Base-by-base conservation (phyloP, 192 early-diverging fungal genomes). In the Coemansia sp. region DNA sequence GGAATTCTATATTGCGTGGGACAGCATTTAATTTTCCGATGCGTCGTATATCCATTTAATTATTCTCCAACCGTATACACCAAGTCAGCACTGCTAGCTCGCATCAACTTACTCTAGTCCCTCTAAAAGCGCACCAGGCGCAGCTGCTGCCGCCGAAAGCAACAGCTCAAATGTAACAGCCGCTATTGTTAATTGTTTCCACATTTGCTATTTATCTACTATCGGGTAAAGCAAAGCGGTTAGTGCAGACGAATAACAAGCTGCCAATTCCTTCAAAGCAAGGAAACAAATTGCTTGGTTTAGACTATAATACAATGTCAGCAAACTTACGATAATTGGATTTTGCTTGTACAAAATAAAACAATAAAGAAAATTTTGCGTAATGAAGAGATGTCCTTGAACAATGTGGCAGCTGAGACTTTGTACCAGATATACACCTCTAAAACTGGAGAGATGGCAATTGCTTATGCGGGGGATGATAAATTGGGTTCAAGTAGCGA, bases 161-260 rank as follows among this genome's bases (percentile, higher is more conserved):
- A 75, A 40, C 51, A 63, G 55, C n/a, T 75, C 61, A 39, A 75
- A 60, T 55, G 71, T 62, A 15, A 75, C 38, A 10, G 60, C 54
- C 17, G 65, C 40, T 48, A 75, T 64, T 34, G 71, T 75, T 40
- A 75, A 34, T 20, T 64, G 46, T 40, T 57, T 75, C 71, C 71
- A 75, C 71, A 75, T 75, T 6, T 14, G 28, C 44, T 38, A 47
- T 21, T 40, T 44, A 46, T 30, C 51, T 54, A 45, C 23, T 41
- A 36, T 5, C 45, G 9, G n/a, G 46, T 6, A 14, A 42, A 23
- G 28, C 30, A 30, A 4, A 23, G 40, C 5, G 4, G 8, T 17
- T 41, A 41, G 40, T 41, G 1, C 14, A 3, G 40, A 1, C n/a
- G 15, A 5, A 41, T 7, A 41, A 17, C 40, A 34, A 34, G 4